phyloP scores from a whole-genome alignment of 768 basidiomycete species.

The Termitomyces bulborhizus region DNA sequence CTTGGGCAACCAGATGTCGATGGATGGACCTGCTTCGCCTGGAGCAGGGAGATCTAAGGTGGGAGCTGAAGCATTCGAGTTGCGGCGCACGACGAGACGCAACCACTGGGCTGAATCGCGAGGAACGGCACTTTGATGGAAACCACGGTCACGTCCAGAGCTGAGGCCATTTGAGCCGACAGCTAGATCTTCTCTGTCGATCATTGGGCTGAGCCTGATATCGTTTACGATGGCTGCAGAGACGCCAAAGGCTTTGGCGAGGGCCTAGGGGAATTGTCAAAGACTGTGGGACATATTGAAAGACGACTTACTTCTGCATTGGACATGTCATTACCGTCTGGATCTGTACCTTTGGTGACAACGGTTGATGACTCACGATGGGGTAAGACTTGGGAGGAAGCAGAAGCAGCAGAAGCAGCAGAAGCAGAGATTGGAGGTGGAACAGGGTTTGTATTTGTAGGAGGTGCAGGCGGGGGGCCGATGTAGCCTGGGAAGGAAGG shows the following conservation, averaged over 20 bases:
- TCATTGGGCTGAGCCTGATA: conserved; percentile 43
- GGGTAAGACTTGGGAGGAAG: conserved; percentile 7
- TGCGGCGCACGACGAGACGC: conserved; percentile 44
- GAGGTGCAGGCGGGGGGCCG: conserved; percentile 21
- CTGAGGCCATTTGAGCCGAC: conserved; percentile 68
- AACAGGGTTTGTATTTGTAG: conserved; percentile 22
- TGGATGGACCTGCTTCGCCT: conserved; percentile 23
- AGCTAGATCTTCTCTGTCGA: conserved; percentile 69
- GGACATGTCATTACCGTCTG: conserved; percentile 74
- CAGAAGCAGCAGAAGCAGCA: conserved; percentile 3
- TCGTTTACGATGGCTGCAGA: conserved; percentile 63
- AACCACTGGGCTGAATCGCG: conserved; percentile 62
- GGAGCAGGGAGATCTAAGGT: conserved; percentile 29
- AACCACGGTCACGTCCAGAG: conserved; percentile 62
- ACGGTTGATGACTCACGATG: conserved; percentile 22
- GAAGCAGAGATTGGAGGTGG: conserved; percentile 15
- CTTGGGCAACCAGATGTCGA: conserved; percentile 69
- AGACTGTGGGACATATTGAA: too few relatives aligned
- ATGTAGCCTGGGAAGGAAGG: conserved; percentile 44
- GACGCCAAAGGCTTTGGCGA: conserved; percentile 79
- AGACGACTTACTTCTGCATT: conserved; percentile 44
- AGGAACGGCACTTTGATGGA: conserved; percentile 45
- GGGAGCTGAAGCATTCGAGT: conserved; percentile 27
- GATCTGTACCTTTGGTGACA: conserved; percentile 69
- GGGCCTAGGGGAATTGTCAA: conserved; percentile 25